These are phyloP conservation scores for Hypoxylon crocopeplum DNA, from an alignment of 495 filamentous ascomycete species.

Conservation along the genomic window DNA sequence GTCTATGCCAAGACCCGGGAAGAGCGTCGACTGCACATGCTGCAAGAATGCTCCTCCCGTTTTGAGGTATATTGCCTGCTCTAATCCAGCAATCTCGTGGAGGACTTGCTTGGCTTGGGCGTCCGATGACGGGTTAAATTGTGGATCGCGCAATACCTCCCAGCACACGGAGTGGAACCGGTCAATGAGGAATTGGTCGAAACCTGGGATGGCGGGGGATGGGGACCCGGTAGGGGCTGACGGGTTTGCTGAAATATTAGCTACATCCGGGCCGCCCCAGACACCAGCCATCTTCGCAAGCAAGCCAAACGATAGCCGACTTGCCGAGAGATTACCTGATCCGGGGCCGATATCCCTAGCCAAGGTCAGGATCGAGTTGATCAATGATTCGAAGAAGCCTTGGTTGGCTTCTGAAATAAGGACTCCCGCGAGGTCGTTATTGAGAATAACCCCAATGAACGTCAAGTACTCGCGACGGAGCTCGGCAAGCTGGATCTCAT, in stretches of 20 bases:
- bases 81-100: slow-evolving; percentile 80
- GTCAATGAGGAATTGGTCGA: slow-evolving; percentile 85
- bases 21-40: slow-evolving; percentile 56
- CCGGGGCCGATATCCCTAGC: slow-evolving; percentile 74
- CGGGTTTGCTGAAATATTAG: slow-evolving; percentile 57
- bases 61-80: slow-evolving; percentile 88
- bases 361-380: slow-evolving; percentile 82
- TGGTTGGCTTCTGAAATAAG: slow-evolving; percentile 90
- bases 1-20: slow-evolving; percentile 56
- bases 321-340: slow-evolving; percentile 73
- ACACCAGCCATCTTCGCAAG: slow-evolving; percentile 76
- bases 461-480: slow-evolving; percentile 91
- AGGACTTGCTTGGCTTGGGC: slow-evolving; percentile 84
- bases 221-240: slow-evolving; percentile 49
- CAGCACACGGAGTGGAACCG: slow-evolving; percentile 90
- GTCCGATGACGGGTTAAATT: slow-evolving; percentile 78
- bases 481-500: slow-evolving; percentile 91
- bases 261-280: slow-evolving; percentile 85
- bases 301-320: slow-evolving; percentile 79
- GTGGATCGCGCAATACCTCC: slow-evolving; percentile 75
- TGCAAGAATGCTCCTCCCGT: slow-evolving; percentile 67
- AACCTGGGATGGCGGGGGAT: slow-evolving; percentile 75
- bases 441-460: slow-evolving; percentile 84
- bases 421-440: slow-evolving; percentile 86
- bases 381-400: slow-evolving; percentile 81